phyloP scores from a whole-genome alignment of 1,139 yeast species.

The Torulaspora pretoriensis region DNA sequence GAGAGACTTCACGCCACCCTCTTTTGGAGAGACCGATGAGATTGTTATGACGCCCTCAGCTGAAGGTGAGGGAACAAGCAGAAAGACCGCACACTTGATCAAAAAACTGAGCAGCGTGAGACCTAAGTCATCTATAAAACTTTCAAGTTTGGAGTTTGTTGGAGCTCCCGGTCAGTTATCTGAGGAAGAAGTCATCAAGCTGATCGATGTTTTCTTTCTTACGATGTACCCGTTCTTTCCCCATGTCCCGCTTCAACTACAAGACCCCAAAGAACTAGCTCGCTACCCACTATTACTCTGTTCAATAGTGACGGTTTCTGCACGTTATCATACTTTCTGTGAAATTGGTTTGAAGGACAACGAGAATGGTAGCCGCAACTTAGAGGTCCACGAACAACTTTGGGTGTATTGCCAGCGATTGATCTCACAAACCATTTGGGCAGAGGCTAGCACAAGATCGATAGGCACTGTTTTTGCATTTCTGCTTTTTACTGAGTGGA shows the following conservation, averaged over 20 bases:
- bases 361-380: slow-evolving; percentile 39
- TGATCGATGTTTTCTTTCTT: slow-evolving; percentile 63
- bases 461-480: slow-evolving; percentile 85
- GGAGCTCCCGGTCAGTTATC: slow-evolving; percentile 58
- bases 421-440: slow-evolving; percentile 89
- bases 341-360: slow-evolving; percentile 35
- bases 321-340: slow-evolving; percentile 64
- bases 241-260: slow-evolving; percentile 71
- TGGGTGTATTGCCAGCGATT: slow-evolving; percentile 82
- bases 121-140: slow-evolving; percentile 49
- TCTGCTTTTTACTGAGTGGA: slow-evolving; percentile 89
- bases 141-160: slow-evolving; percentile 63
- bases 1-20: neutral
- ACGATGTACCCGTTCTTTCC: slow-evolving; percentile 91
- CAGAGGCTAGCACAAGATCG: slow-evolving; percentile 84
- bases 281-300: slow-evolving; percentile 78
- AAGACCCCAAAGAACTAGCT: slow-evolving; percentile 59
- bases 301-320: slow-evolving; percentile 72
- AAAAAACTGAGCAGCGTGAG: slow-evolving; percentile 48
- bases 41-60: slow-evolving; percentile 21
- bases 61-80: slow-evolving; percentile 22
- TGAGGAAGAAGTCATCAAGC: slow-evolving; percentile 59
- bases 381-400: slow-evolving; percentile 67
- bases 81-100: slow-evolving; percentile 43
- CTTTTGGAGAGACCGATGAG: slow-evolving; percentile 15